These are phyloP conservation scores for Tuber melanosporum DNA, from an alignment of 495 filamentous ascomycete species.

Conservation along the genomic window DNA sequence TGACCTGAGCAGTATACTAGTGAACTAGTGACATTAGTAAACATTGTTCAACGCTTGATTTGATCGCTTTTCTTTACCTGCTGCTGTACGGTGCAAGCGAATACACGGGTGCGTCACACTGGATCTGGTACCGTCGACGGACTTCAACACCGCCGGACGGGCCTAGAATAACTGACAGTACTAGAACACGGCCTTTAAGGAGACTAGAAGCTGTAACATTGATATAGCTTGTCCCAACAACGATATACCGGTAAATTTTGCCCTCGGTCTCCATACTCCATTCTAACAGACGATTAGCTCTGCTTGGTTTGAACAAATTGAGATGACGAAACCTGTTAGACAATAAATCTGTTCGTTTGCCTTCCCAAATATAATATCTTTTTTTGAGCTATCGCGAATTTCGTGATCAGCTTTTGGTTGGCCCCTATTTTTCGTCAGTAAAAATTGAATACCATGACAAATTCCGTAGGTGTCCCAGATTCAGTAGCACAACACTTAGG, in stretches of 20 bases:
- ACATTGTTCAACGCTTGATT: background rate
- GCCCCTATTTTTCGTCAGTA: conserved; percentile 21
- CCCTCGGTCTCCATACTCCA: conserved; percentile 39
- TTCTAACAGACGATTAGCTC: conserved; percentile 27
- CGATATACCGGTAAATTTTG: conserved; percentile 37
- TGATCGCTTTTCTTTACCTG: conserved; percentile 22
- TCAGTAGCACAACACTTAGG: background rate
- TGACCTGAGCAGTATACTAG: conserved; percentile 37
- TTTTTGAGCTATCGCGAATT: conserved; percentile 32
- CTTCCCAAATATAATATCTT: conserved; percentile 37
- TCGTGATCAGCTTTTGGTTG: conserved; percentile 30
- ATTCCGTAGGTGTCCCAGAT: background rate
- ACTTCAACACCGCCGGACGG: conserved; percentile 33
- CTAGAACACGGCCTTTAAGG: conserved; percentile 32
- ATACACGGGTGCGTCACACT: conserved; percentile 36
- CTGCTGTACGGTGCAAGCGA: conserved; percentile 38
- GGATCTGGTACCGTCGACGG: conserved; percentile 32
- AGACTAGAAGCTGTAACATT: conserved; percentile 25
- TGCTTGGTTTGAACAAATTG: background rate
- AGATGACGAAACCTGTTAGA: conserved; percentile 29
- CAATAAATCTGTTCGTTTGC: conserved; percentile 41
- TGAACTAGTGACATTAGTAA: conserved; percentile 21
- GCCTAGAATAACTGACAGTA: conserved; percentile 27
- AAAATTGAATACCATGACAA: background rate
- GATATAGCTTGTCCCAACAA: conserved; percentile 36